Conservation (phyloP, 371 early-diverging fungal species). For the Gilbertella persicaria region DNA sequence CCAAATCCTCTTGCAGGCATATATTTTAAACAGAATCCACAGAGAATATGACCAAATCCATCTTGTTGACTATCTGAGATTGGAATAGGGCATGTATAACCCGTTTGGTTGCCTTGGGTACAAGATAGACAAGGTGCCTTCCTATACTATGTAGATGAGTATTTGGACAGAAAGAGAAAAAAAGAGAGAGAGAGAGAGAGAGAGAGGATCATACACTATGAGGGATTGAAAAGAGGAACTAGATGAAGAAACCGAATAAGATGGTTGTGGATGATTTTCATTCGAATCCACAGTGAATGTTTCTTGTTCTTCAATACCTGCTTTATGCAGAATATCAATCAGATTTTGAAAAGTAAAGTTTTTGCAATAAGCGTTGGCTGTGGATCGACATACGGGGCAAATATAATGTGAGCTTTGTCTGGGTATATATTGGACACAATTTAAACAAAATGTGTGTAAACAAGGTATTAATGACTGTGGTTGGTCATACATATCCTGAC, state of each 20-base stretch:
- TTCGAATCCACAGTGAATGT: neutral
- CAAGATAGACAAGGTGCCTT: constrained; percentile 24
- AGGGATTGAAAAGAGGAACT: too few relatives aligned
- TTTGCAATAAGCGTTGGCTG: neutral
- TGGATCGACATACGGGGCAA: constrained; percentile 27
- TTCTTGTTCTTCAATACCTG: neutral
- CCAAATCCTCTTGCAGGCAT: constrained; percentile 16
- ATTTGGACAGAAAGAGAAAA: too few relatives aligned
- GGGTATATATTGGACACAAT: constrained; percentile 9
- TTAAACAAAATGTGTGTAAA: constrained; percentile 25
- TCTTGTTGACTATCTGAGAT: constrained; percentile 8
- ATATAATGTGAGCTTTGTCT: neutral
- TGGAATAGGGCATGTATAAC: constrained; percentile 10
- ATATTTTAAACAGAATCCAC: constrained; percentile 14
- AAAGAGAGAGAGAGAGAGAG: too few relatives aligned
- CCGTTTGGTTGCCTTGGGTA: neutral
- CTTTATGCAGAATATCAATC: constrained; percentile 9
- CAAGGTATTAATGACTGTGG: constrained; percentile 29
- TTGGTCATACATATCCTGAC: constrained; percentile 23
- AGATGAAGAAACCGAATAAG: too few relatives aligned
- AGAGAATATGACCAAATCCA: constrained; percentile 18
- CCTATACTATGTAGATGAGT: too few relatives aligned
- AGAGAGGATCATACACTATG: too few relatives aligned
- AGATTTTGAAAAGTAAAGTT: constrained; percentile 24
- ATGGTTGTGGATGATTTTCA: neutral